phyloP scores from a whole-genome alignment of 139 green algal species.

The Desmodesmus armatus region DNA sequence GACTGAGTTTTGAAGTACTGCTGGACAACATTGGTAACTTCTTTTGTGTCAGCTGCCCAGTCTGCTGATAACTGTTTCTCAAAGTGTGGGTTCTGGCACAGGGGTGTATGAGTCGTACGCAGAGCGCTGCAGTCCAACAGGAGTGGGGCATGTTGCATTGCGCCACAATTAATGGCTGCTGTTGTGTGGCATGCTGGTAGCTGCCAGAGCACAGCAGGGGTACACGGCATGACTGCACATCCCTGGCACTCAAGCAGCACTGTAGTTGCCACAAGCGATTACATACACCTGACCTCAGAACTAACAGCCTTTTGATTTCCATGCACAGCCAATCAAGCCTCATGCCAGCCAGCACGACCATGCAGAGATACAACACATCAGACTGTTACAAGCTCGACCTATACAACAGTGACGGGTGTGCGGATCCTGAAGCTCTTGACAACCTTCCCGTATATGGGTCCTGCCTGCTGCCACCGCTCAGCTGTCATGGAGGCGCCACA shows the following conservation, averaged over 20 bases:
- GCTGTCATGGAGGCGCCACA: conserved; percentile 32
- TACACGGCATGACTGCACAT: not conserved
- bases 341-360: not conserved
- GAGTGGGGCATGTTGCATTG: too few species aligned
- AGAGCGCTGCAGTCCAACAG: too few species aligned
- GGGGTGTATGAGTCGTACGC: too few species aligned
- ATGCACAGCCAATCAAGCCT: not conserved
- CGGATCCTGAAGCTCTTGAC: conserved; percentile 39
- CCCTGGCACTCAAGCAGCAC: not conserved
- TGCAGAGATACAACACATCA: not conserved
- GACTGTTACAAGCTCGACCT: conserved; percentile 3
- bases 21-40: not conserved
- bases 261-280: not conserved
- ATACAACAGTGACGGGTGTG: too few species aligned
- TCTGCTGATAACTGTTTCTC: not conserved
- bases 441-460: not conserved
- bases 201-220: too few species aligned
- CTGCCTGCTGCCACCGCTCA: not conserved
- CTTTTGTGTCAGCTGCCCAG: not conserved
- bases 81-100: too few species aligned
- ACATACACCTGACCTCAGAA: not conserved
- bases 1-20: too few species aligned
- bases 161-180: too few species aligned
- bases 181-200: too few species aligned
- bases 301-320: not conserved